Evolutionary conservation across 2,329 filamentous ascomycete species (phyloP).

Genomic region (Elsinoe ampelina): DNA sequence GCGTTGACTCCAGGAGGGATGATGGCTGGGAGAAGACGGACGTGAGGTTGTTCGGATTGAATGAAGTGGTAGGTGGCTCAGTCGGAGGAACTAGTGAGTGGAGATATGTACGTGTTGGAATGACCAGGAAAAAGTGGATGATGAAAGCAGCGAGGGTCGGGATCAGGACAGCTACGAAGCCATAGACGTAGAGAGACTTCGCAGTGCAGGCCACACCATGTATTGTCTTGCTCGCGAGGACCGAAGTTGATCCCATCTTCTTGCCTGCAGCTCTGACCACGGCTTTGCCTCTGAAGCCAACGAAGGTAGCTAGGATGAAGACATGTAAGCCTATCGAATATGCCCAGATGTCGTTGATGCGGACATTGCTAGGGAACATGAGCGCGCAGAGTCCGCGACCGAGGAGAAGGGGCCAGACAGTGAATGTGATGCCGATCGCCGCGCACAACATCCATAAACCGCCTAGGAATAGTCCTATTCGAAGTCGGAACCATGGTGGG

Average conservation of each 20-base stretch:
- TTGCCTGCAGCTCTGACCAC: conserved; percentile 15
- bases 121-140: conserved; percentile 78
- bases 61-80: conserved; percentile 13
- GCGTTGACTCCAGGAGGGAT: not conserved
- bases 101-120: conserved; percentile 77
- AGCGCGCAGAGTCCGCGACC: conserved; percentile 69
- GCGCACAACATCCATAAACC: conserved; percentile 92
- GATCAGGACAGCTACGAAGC: conserved; percentile 65
- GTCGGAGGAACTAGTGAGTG: conserved; percentile 16
- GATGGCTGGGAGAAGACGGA: conserved; percentile 8
- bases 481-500: conserved; percentile 71
- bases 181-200: conserved; percentile 65
- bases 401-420: conserved; percentile 76
- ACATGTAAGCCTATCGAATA: conserved; percentile 85
- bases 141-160: conserved; percentile 71
- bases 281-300: conserved; percentile 22
- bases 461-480: conserved; percentile 77
- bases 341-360: conserved; percentile 91
- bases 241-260: conserved; percentile 18
- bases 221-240: conserved; percentile 18
- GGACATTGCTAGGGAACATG: conserved; percentile 60
- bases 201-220: conserved; percentile 28
- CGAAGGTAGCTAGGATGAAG: conserved; percentile 59
- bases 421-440: conserved; percentile 72
- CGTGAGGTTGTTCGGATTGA: conserved; percentile 7